Evolutionary conservation across 768 basidiomycete genomes (phyloP), one percentile per base, ranked within the genome.

Genomic region (Tricholoma terreum): DNA sequence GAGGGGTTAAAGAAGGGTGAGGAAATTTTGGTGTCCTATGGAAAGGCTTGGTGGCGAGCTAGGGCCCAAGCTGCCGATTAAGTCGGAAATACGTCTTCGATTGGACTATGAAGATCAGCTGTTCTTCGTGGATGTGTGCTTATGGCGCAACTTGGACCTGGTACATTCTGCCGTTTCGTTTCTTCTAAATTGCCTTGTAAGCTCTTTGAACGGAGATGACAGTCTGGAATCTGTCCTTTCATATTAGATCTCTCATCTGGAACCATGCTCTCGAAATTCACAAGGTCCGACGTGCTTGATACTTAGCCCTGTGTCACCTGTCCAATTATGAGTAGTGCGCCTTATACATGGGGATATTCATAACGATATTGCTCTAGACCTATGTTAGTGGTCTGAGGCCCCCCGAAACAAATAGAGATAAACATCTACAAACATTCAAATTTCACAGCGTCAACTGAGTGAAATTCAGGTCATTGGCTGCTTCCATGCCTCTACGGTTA

Each of bases 1-100:
- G 76, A 79, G 50, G 76, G 73, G 6, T 84, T 95, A 46, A 81
- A 75, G 61, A 93, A 89, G 70, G 89, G 91, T 6, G 84, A 92
- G 11, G 94, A 96, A 71, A 81, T 98, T 31, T 67, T 94, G 27
- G 90, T 95, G 19, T 90, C 87, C 11, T 96, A 96, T 67, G 94
- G 94, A 19, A 93, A 92, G 66, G 78, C 80, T 15, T 92, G 89
- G 87, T 94, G 92, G 93, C 74, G 68, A 11, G 77, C 78, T 55
- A 77, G 88, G 57, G 50, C 30, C 51, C 51, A 52, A 11, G 15
- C 52, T 31, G 34, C 42, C 21, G 42, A 24, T 22, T 33, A 24
- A 43, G 38, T 55, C 19, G 11, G n/a, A 15, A 30, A 50, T 49
- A 21, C 11, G 24, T 15, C 21, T n/a, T 35, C 21, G 22, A 31